phyloP scores from a whole-genome alignment of 129 eudicot genomes.

The Pittosporum tobira region DNA sequence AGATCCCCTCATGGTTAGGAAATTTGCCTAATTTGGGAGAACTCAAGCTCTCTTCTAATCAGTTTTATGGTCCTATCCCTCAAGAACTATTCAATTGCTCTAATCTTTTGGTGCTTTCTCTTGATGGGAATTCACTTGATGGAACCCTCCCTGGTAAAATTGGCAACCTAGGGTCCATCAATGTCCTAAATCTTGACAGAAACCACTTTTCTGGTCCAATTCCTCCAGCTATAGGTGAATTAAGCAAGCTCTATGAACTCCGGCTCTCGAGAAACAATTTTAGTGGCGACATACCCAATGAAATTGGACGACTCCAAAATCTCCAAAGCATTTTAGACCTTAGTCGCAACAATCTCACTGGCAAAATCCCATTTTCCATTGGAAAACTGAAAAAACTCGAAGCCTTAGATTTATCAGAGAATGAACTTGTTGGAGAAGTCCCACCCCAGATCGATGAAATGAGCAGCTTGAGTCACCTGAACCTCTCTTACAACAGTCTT shows the following conservation, averaged over 20 bases:
- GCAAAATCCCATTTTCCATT: constrained; percentile 55
- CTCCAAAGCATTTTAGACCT: constrained; percentile 74
- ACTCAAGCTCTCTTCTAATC: constrained; percentile 68
- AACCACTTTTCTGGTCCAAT: constrained; percentile 65
- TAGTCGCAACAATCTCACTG: constrained; percentile 71
- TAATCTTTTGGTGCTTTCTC: constrained; percentile 62
- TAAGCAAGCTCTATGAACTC: constrained; percentile 74
- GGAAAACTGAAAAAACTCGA: constrained; percentile 74
- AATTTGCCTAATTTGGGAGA: constrained; percentile 69
- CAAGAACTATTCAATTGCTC: constrained; percentile 61
- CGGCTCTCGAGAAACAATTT: constrained; percentile 61
- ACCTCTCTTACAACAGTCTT: constrained; percentile 74
- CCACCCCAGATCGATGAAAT: constrained; percentile 57
- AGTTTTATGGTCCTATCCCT: constrained; percentile 57
- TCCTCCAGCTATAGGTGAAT: constrained; percentile 60
- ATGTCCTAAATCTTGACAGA: constrained; percentile 55
- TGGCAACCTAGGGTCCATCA: constrained; percentile 74
- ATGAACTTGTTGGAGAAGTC: constrained; percentile 58
- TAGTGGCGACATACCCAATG: constrained; percentile 56
- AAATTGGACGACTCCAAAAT: constrained; percentile 62
- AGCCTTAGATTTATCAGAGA: constrained; percentile 71
- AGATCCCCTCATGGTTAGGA: constrained; percentile 74
- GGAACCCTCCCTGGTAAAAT: constrained; percentile 74
- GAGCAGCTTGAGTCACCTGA: constrained; percentile 76
- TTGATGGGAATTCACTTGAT: constrained; percentile 48